Evolutionary conservation across 78 protist genomes (phyloP).

Genomic region (Dictyostelium brefeldianum): DNA sequence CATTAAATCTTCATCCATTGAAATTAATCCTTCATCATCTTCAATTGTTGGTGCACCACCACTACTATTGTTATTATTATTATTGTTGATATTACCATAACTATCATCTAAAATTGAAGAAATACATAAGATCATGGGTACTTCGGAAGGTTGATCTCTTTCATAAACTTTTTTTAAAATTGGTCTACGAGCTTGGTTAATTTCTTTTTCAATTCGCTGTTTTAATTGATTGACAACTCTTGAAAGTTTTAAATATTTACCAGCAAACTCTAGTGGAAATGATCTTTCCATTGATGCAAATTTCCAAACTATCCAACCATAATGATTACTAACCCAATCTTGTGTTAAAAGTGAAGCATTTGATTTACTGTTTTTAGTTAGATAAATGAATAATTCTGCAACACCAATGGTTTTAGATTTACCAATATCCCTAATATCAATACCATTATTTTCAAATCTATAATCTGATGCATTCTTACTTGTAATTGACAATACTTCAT

Average conservation of each 20-base stretch:
- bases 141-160: constrained; percentile 68
- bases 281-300: constrained; percentile 69
- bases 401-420: constrained; percentile 44
- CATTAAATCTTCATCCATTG: not conserved
- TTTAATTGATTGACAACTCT: constrained; percentile 55
- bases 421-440: constrained; percentile 12
- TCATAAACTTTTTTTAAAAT: constrained; percentile 53
- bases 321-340: constrained; percentile 87
- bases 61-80: not conserved
- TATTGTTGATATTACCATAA: not conserved
- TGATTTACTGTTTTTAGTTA: not conserved
- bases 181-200: constrained; percentile 23
- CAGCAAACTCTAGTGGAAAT: constrained; percentile 59
- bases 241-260: constrained; percentile 13
- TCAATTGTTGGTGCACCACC: not conserved
- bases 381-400: constrained; percentile 18
- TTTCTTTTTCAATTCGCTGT: constrained; percentile 58
- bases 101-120: constrained; percentile 34
- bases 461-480: constrained; percentile 46
- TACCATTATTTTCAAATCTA: constrained; percentile 28
- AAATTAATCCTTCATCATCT: not conserved
- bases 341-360: not conserved
- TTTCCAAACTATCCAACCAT: constrained; percentile 90
- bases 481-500: constrained; percentile 18
- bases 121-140: constrained; percentile 78